These are phyloP conservation scores for Fusarium udum DNA, from an alignment of 2,329 filamentous ascomycete species.

Conservation along the genomic window DNA sequence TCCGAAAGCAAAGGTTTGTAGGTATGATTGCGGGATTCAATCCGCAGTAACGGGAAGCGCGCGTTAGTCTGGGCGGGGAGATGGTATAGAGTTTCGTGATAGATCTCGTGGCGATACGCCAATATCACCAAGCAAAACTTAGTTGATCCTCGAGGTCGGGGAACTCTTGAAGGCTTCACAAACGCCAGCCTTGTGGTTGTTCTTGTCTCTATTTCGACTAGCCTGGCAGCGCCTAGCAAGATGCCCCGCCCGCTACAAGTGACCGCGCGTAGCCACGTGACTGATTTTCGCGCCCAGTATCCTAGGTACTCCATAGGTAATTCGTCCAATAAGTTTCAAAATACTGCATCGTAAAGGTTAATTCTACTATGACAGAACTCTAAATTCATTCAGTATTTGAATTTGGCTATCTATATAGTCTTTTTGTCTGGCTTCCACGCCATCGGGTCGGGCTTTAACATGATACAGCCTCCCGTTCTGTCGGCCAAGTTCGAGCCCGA, in stretches of 20 bases:
- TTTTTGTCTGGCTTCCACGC: neutral
- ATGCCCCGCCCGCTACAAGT: constrained; percentile 16
- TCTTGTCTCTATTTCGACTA: constrained; percentile 4
- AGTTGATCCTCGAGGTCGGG: constrained; percentile 3
- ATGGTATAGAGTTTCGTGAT: constrained; percentile 1
- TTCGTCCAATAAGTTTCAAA: constrained; percentile 5
- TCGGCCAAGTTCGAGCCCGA: constrained; percentile 1
- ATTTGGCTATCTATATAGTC: neutral
- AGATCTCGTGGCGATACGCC: constrained; percentile 21
- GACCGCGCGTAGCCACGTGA: constrained; percentile 44
- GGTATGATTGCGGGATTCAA: neutral
- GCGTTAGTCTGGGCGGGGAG: constrained; percentile 6
- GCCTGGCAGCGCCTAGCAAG: neutral
- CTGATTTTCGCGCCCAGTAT: neutral
- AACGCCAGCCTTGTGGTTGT: constrained; percentile 30
- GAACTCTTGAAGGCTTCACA: constrained; percentile 20
- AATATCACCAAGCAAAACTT: constrained; percentile 2
- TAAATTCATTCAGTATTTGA: neutral
- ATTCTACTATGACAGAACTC: neutral
- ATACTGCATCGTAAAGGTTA: neutral
- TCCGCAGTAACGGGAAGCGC: constrained; percentile 12
- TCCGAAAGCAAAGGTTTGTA: neutral
- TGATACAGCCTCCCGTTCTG: neutral
- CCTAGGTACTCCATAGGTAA: neutral
- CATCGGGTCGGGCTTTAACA: neutral